Evolutionary conservation across 83 land plant species (phyloP), one percentile per base, ranked within the genome.

Genomic region (Thuja plicata): DNA sequence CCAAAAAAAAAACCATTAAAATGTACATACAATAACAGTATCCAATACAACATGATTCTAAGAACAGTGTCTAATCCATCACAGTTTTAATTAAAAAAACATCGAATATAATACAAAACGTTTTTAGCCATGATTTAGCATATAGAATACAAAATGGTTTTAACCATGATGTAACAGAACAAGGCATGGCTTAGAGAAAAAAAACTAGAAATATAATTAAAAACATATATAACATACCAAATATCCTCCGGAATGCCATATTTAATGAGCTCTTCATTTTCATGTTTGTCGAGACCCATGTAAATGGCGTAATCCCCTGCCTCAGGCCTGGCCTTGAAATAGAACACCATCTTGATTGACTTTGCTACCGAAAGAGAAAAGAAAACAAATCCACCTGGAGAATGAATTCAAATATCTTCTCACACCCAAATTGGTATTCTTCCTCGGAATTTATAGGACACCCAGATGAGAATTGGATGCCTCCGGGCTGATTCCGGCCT

Each of bases 201-300:
- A 55, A 17, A 86, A 27, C 38, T 57, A 16, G 9, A 57, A 34
- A 35, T 83, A 86, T 80, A 5, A 54, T 62, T 11, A 76, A 40
- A 86, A 50, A 86, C 50, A 86, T 9, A 35, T 32, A 77, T 73
- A 77, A 7, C 88, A 76, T 92, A 98, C 99, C 99, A 98, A 86
- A 98, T 94, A 89, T 98, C 99, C 91, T 98, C 99, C n/a, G 97
- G 97, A 87, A 96, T 90, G 86, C 99, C 99, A 88, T 97, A 98
- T 88, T 95, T 98, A 95, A 98, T 98, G 89, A 98, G 98, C 89
- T 97, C 99, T 77, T 98, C 99, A 89, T 98, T 98, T 96, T 98
- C 99, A 91, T 92, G 91, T 94, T 98, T 98, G 93, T 98, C 99
- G 46, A 98, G 91, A 5, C 99, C 99, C 99, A 98, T 98, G 95